phyloP scores from a whole-genome alignment of 768 basidiomycete species.

The Aureoboletus auriporus region DNA sequence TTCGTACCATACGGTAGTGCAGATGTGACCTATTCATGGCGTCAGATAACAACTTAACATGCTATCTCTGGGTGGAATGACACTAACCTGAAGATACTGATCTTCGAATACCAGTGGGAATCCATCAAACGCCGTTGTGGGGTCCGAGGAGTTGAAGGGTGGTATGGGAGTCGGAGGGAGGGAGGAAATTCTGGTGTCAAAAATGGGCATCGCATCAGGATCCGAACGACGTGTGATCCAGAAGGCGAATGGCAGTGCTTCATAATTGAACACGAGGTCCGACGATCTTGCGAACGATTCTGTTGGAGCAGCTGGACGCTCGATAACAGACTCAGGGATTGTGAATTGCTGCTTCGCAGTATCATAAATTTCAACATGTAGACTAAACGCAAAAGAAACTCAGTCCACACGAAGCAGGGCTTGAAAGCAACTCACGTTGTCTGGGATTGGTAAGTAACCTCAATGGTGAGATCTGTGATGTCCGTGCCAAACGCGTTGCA shows the following conservation, averaged over 20 bases:
- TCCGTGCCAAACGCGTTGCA: conserved; percentile 69
- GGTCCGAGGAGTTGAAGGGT: conserved; percentile 49
- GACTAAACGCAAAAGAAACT: conserved; percentile 31
- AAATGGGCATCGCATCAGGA: conserved; percentile 52
- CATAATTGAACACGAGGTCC: conserved; percentile 69
- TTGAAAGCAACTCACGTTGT: conserved; percentile 35
- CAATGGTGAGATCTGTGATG: conserved; percentile 52
- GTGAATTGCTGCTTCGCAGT: conserved; percentile 59
- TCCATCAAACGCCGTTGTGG: conserved; percentile 53
- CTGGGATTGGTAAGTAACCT: conserved; percentile 61
- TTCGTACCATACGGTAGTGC: conserved; percentile 64
- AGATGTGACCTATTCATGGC: conserved; percentile 47
- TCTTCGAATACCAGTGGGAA: conserved; percentile 77
- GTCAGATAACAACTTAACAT: background rate
- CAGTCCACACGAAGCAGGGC: background rate
- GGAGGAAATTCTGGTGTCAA: conserved; percentile 65
- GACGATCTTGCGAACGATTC: conserved; percentile 38
- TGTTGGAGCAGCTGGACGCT: conserved; percentile 37
- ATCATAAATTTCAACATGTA: conserved; percentile 69
- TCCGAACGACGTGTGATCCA: conserved; percentile 72
- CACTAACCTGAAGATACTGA: conserved; percentile 63
- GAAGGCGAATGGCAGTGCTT: conserved; percentile 65
- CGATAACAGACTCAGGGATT: conserved; percentile 52
- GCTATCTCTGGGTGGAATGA: background rate
- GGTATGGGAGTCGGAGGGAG: conserved; percentile 57